Percentiles rank a stretch among this genome's conserved stretches.
phyloP scores from a whole-genome alignment of 2,329 filamentous ascomycete genomes.

The Chrysoporthe deuterocubensis region DNA sequence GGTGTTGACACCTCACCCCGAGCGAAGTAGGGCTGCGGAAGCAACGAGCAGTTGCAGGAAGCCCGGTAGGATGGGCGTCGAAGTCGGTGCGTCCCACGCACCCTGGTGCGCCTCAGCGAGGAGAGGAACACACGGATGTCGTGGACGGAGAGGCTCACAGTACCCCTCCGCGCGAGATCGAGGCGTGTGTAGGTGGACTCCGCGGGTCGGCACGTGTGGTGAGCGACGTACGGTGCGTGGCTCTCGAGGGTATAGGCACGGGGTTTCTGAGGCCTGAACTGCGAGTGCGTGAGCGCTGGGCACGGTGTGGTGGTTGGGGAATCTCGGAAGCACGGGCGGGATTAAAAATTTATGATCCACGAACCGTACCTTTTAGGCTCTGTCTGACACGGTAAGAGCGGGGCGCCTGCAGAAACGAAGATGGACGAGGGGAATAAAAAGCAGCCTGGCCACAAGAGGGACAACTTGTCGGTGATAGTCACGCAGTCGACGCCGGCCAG shows the following conservation, averaged over 20 bases:
- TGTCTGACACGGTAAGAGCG: slow-evolving; percentile 20
- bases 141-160: slow-evolving; percentile 20
- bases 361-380: slow-evolving; percentile 20
- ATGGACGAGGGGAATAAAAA: slow-evolving; percentile 9
- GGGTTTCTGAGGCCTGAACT: not conserved
- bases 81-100: slow-evolving; percentile 23
- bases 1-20: slow-evolving; percentile 21
- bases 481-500: not conserved
- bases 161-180: slow-evolving; percentile 18
- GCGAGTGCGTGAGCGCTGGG: slow-evolving; percentile 18
- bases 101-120: slow-evolving; percentile 26
- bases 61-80: slow-evolving; percentile 23
- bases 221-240: slow-evolving; percentile 14
- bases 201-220: slow-evolving; percentile 14
- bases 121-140: slow-evolving; percentile 21
- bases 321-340: slow-evolving; percentile 10
- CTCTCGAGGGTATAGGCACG: slow-evolving; percentile 12
- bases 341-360: slow-evolving; percentile 19
- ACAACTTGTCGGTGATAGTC: slow-evolving; percentile 1
- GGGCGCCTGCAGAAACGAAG: slow-evolving; percentile 8
- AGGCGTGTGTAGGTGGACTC: not conserved
- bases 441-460: not conserved
- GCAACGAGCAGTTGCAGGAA: slow-evolving; percentile 23
- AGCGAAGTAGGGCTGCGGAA: slow-evolving; percentile 22
- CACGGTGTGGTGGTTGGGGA: not conserved